phyloP scores from a whole-genome alignment of 1,284 basidiomycete species.

The Chalciporus sp. region DNA sequence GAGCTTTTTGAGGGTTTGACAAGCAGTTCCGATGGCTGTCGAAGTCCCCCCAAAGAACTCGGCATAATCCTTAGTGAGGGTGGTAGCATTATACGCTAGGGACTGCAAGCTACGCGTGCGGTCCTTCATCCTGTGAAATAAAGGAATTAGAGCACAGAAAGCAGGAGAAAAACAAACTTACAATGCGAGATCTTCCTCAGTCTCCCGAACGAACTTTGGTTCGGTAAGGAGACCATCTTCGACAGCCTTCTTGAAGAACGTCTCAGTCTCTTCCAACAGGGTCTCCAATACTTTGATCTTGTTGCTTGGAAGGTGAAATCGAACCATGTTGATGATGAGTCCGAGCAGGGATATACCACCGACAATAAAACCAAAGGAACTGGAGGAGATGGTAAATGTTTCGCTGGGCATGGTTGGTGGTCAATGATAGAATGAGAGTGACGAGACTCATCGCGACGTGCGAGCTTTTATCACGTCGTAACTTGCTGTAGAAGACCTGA shows the following conservation, averaged over 20 bases:
- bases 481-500: too few relatives aligned
- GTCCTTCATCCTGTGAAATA: not conserved
- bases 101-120: not conserved
- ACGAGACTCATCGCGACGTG: too few relatives aligned
- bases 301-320: slow-evolving; percentile 5
- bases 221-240: slow-evolving; percentile 2
- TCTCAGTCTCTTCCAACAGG: slow-evolving; percentile 1
- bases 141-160: not conserved
- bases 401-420: too few relatives aligned
- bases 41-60: slow-evolving; percentile 13
- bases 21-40: not conserved
- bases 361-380: too few relatives aligned
- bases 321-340: not conserved
- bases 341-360: not conserved
- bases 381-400: too few relatives aligned
- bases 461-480: too few relatives aligned
- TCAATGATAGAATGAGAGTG: too few relatives aligned
- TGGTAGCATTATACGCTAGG: slow-evolving; percentile 1
- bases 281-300: slow-evolving; percentile 10
- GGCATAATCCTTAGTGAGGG: not conserved
- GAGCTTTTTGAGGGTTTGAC: slow-evolving; percentile 1
- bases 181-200: not conserved
- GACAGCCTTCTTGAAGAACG: not conserved
- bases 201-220: not conserved
- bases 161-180: not conserved